Base-by-base conservation (phyloP, 108 stramenopile species). In the Stephanodiscus triporus region DNA sequence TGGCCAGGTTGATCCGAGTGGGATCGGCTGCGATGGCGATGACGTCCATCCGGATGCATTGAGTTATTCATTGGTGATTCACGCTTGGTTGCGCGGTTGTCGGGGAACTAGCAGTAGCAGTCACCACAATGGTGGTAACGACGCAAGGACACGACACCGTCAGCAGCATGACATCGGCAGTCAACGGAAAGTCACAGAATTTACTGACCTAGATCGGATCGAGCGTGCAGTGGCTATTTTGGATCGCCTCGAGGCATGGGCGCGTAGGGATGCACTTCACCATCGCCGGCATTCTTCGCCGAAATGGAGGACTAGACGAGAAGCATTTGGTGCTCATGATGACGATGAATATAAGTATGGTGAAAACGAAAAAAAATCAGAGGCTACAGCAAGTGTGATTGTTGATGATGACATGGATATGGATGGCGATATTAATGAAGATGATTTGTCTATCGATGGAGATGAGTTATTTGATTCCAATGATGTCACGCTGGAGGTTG, bases 31-130 rank as follows among this genome's bases (percentile, higher is more conserved):
- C 30, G n/a, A n/a, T n/a, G 87, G 86, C 2, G 86, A 85, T 63
- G 86, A 84, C 19, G 87, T 89, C 4, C 81, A 86, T 64, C 91
- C 89, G 6, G 89, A 90, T 78, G 84, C 84, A 6, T 58, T 90
- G 30, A 89, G 86, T 37, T 92, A 92, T 64, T 75, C 88, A 0
- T 68, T 87, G 26, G 76, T 85, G 8, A 86, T 90, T 51, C 65
- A 86, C 26, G 82, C 91, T 13, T 90, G 89, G 76, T 62, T 87
- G 13, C 76, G 88, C 17, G 80, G 80, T 30, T 74, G 73, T 43
- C 73, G 73, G 17, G 80, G 80, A 0, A 48, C 1, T 6, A 53
- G 36, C 19, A 61, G 26, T 42, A 47, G 40, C 26, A 43, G 38
- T 40, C 9, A 20, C 9, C 9, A 38, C 37, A 56, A 34, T 22